These are phyloP conservation scores for Trichosporon coremiiforme DNA, from an alignment of 1,284 basidiomycete species.

Conservation along the genomic window DNA sequence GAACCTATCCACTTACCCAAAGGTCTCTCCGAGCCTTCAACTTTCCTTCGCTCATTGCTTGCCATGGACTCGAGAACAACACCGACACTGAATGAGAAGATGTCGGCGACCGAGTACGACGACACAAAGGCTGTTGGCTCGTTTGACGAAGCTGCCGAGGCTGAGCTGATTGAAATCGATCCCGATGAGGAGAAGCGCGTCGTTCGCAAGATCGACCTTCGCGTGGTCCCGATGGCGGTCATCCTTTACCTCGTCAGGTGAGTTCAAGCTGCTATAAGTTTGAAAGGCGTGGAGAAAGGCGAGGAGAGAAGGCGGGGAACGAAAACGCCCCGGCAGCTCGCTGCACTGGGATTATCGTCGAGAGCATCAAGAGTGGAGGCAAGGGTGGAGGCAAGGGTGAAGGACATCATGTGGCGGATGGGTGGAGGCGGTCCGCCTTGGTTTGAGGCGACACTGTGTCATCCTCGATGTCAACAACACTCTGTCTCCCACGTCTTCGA, in stretches of 20 bases:
- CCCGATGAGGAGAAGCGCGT: conserved; percentile 2
- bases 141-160: background rate
- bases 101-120: background rate
- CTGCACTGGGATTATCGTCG: no score
- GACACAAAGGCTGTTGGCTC: background rate
- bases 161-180: background rate
- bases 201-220: background rate
- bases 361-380: no score
- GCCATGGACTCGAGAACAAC: background rate
- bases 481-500: no score
- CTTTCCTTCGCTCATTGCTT: background rate
- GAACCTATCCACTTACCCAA: background rate
- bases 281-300: background rate
- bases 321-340: no score
- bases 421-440: no score
- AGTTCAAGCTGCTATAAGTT: background rate
- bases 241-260: background rate
- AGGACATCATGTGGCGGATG: no score
- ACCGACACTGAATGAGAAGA: background rate
- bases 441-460: no score
- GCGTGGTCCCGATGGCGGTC: background rate
- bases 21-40: background rate
- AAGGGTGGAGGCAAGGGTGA: no score
- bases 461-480: no score
- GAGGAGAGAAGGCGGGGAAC: background rate